phyloP scores from a whole-genome alignment of 495 filamentous ascomycete species.

The Penicillium nucicola region DNA sequence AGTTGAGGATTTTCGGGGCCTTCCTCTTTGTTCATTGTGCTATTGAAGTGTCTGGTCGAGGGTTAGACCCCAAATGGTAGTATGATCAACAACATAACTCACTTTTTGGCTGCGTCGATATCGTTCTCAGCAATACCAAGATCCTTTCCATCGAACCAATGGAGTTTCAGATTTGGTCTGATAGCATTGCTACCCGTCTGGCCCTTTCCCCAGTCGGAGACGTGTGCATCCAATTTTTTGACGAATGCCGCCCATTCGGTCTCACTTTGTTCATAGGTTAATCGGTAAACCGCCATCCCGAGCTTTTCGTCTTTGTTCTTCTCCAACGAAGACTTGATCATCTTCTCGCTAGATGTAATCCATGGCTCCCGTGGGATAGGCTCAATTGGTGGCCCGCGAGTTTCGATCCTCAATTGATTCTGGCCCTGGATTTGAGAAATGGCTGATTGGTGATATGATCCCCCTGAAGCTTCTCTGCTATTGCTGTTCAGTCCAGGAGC shows the following conservation, averaged over 20 bases:
- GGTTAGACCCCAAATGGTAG: neutral
- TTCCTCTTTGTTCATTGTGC: neutral
- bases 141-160: slow-evolving; percentile 33
- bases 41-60: slow-evolving; percentile 15
- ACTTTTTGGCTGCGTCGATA: slow-evolving; percentile 28
- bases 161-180: slow-evolving; percentile 22
- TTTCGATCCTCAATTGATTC: slow-evolving; percentile 10
- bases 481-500: neutral
- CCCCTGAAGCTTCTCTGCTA: neutral
- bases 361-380: slow-evolving; percentile 17
- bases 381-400: slow-evolving; percentile 15
- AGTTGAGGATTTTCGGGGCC: neutral
- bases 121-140: slow-evolving; percentile 24
- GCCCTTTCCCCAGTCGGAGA: slow-evolving; percentile 26
- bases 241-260: slow-evolving; percentile 23
- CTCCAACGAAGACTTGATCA: neutral
- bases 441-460: slow-evolving; percentile 1
- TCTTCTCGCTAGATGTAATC: slow-evolving; percentile 3
- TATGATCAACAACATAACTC: neutral
- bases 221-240: slow-evolving; percentile 21
- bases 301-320: neutral
- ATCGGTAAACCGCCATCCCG: slow-evolving; percentile 32
- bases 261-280: slow-evolving; percentile 24
- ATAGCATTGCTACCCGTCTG: slow-evolving; percentile 18
- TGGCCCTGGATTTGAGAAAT: slow-evolving; percentile 15